Base-by-base conservation (phyloP, 192 early-diverging fungal species). In the Dissophora globulifera region DNA sequence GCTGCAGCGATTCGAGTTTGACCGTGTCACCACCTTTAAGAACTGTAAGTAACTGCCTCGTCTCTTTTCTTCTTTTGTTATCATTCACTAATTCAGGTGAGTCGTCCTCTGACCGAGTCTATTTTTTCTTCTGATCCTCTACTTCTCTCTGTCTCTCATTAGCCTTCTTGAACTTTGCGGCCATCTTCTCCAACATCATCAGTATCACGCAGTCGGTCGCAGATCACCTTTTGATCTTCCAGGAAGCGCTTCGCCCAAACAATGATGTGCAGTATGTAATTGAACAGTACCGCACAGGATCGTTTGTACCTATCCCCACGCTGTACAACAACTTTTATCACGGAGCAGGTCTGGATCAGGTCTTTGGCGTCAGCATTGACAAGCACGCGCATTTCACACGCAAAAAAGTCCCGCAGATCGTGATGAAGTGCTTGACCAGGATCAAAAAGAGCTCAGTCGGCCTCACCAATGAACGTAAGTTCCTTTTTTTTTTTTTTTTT, bases 211-310 rank as follows among this genome's bases (percentile, higher is more conserved):
- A 90, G 63, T 79, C 85, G 17, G 86, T 87, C 2, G 86, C 87
- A 26, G 90, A 92, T 23, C 72, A 82, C 43, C 55, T 89, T 30
- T 33, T 84, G 11, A 67, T 85, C 31, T 83, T 79, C 72, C 85
- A 85, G 56, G 89, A 93, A 78, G 89, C 90, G 19, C 71, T 93
- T n/a, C 87, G 88, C 70, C 90, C 92, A n/a, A 81, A 87, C 46
- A 86, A 91, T 53, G 92, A 93, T 62, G 86, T 93, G 38, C 89
- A 92, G 54, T 92, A 85, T 78, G 85, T 87, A 40, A 90, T 93
- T 41, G 88, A 93, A 45, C 86, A 90, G 54, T 91, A 93, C 69
- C 84, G 87, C 27, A 88, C 87, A 13, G 87, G 88, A 5, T 79
- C 85, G 19, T 93, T 90, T 58, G 79, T 83, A 10, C 92, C 92